Conservation (phyloP, 169 alveolate genomes). For the Amoebophrya sp. region DNA sequence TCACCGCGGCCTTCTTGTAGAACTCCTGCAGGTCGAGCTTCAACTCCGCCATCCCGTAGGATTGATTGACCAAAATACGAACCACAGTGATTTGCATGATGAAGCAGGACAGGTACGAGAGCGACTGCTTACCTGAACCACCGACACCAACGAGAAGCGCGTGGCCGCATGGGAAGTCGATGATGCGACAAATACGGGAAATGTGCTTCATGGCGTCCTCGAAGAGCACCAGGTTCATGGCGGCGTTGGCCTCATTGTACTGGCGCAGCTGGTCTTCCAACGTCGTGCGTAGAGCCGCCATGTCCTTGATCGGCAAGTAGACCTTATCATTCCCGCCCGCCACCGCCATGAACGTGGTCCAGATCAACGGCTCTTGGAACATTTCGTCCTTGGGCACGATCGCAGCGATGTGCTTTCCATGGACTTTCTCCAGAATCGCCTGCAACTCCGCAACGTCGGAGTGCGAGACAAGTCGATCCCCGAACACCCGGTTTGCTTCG, state of each 20-base stretch:
- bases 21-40: slow-evolving; percentile 81
- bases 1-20: slow-evolving; percentile 83
- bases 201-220: slow-evolving; percentile 88
- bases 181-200: slow-evolving; percentile 82
- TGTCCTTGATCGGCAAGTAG: slow-evolving; percentile 66
- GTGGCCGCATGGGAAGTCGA: slow-evolving; percentile 84
- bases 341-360: slow-evolving; percentile 78
- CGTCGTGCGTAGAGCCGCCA: slow-evolving; percentile 71
- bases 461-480: slow-evolving; percentile 79
- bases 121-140: slow-evolving; percentile 92
- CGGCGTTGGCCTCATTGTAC: slow-evolving; percentile 72
- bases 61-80: slow-evolving; percentile 75
- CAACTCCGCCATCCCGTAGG: slow-evolving; percentile 75
- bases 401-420: slow-evolving; percentile 58
- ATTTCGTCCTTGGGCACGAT: slow-evolving; percentile 60
- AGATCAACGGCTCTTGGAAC: slow-evolving; percentile 64
- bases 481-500: slow-evolving; percentile 85
- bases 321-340: slow-evolving; percentile 75
- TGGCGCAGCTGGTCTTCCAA: slow-evolving; percentile 68
- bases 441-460: slow-evolving; percentile 70
- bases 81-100: slow-evolving; percentile 48
- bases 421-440: slow-evolving; percentile 60
- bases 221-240: slow-evolving; percentile 87
- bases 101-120: slow-evolving; percentile 80
- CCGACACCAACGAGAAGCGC: slow-evolving; percentile 96